These are phyloP conservation scores for Paracoccidioides brasiliensis DNA, from an alignment of 2,329 filamentous ascomycete species.

Conservation along the genomic window DNA sequence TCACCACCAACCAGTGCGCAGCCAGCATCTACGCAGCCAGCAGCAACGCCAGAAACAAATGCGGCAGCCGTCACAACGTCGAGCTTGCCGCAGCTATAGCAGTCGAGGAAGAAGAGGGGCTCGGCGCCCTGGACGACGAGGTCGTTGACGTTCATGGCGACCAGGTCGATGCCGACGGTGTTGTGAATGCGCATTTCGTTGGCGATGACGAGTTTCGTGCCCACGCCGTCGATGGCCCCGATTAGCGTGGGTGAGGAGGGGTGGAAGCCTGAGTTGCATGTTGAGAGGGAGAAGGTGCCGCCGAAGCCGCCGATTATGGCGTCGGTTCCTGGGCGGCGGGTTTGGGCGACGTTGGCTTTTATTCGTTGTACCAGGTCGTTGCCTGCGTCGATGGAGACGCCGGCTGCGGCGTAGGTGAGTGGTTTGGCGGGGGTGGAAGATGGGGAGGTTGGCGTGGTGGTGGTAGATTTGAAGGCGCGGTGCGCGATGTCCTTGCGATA, in stretches of 20 bases:
- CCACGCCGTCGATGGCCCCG: constrained; percentile 91
- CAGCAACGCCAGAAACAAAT: constrained; percentile 85
- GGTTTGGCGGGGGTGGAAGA: constrained; percentile 14
- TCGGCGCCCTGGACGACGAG: constrained; percentile 91
- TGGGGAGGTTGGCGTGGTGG: constrained; percentile 9
- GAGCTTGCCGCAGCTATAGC: constrained; percentile 86
- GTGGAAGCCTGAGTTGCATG: constrained; percentile 57
- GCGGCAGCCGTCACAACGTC: constrained; percentile 62
- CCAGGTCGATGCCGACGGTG: constrained; percentile 90
- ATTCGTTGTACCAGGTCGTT: constrained; percentile 88
- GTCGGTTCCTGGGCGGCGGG: constrained; percentile 72
- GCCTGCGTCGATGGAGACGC: constrained; percentile 86
- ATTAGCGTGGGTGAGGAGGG: constrained; percentile 65
- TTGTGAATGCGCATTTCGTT: constrained; percentile 81
- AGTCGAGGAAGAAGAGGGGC: constrained; percentile 93
- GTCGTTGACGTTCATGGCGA: constrained; percentile 99
- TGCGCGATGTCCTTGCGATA: constrained; percentile 87
- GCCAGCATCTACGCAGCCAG: constrained; percentile 70
- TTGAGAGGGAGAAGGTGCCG: constrained; percentile 65
- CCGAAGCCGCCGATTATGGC: constrained; percentile 94
- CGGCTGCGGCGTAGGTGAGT: constrained; percentile 84
- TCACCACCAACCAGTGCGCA: constrained; percentile 94
- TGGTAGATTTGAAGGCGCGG: constrained; percentile 38
- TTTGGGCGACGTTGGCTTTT: constrained; percentile 77
- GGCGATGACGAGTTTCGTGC: constrained; percentile 93